Conservation (phyloP, 2,329 filamentous ascomycete species). For the Myriosclerotinia scirpicola region DNA sequence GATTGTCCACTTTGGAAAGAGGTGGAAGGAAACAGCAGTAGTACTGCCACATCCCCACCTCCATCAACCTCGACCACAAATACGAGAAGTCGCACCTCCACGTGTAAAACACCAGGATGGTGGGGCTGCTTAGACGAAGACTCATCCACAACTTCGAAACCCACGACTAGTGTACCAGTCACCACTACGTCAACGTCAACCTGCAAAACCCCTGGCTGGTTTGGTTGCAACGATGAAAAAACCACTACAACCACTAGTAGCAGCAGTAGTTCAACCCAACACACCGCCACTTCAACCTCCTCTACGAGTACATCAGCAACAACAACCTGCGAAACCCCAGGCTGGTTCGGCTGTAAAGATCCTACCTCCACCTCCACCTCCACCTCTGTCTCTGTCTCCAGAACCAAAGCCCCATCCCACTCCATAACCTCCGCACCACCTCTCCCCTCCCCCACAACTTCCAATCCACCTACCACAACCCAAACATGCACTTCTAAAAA, state of each 20-base stretch:
- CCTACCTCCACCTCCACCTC: slow-evolving; percentile 48
- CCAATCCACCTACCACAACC: slow-evolving; percentile 30
- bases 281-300: slow-evolving; percentile 17
- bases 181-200: slow-evolving; percentile 33
- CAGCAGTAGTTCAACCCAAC: slow-evolving; percentile 34
- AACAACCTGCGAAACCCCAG: slow-evolving; percentile 44
- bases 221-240: slow-evolving; percentile 51
- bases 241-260: slow-evolving; percentile 43
- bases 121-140: slow-evolving; percentile 52
- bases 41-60: slow-evolving; percentile 62
- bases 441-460: slow-evolving; percentile 29
- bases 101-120: slow-evolving; percentile 91
- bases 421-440: slow-evolving; percentile 42
- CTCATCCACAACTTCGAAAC: slow-evolving; percentile 35
- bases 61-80: slow-evolving; percentile 51
- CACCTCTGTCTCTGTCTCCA: slow-evolving; percentile 23
- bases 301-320: slow-evolving; percentile 30
- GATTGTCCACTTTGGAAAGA: slow-evolving; percentile 96
- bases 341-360: slow-evolving; percentile 52
- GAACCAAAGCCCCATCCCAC: slow-evolving; percentile 39
- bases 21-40: slow-evolving; percentile 68
- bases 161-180: slow-evolving; percentile 29
- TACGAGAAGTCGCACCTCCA: slow-evolving; percentile 73
- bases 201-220: slow-evolving; percentile 49
- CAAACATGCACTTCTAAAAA: slow-evolving; percentile 35